Conservation (phyloP, 805 yeast species). For the Spathaspora sp. region DNA sequence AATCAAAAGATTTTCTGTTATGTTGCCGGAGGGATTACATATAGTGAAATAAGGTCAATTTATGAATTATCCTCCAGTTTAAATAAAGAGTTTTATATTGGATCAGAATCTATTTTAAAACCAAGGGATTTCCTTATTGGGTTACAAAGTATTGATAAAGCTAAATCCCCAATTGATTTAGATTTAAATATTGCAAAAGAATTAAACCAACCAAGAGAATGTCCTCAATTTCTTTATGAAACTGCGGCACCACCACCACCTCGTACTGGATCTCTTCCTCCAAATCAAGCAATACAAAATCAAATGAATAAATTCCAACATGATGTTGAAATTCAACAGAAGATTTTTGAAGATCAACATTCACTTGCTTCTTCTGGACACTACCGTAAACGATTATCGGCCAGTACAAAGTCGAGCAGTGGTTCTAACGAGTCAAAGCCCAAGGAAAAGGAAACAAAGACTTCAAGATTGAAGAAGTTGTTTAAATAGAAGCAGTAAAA, state of each 20-base stretch:
- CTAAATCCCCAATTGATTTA: slow-evolving; percentile 38
- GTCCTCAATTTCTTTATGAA: slow-evolving; percentile 44
- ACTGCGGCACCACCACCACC: slow-evolving; percentile 12
- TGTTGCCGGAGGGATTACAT: slow-evolving; percentile 87
- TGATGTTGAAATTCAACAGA: slow-evolving; percentile 9
- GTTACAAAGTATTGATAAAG: slow-evolving; percentile 34
- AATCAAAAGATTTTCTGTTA: slow-evolving; percentile 75
- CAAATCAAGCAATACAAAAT: neutral
- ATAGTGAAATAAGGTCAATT: slow-evolving; percentile 73
- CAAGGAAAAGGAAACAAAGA: slow-evolving; percentile 33
- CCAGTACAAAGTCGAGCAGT: neutral
- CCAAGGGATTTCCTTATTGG: slow-evolving; percentile 49
- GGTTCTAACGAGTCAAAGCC: neutral
- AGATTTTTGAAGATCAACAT: slow-evolving; percentile 5
- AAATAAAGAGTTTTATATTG: slow-evolving; percentile 74
- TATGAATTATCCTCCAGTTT: slow-evolving; percentile 62
- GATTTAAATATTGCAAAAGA: slow-evolving; percentile 31
- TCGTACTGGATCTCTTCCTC: neutral
- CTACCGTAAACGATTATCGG: neutral
- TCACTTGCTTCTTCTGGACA: neutral
- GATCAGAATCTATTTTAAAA: slow-evolving; percentile 70
- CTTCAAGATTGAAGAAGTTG: slow-evolving; percentile 44
- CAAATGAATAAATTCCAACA: slow-evolving; percentile 1
- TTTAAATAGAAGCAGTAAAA: slow-evolving; percentile 22
- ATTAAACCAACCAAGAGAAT: slow-evolving; percentile 25